phyloP scores from a whole-genome alignment of 148 eudicot genomes.

The Rhododendron kiyosumense region DNA sequence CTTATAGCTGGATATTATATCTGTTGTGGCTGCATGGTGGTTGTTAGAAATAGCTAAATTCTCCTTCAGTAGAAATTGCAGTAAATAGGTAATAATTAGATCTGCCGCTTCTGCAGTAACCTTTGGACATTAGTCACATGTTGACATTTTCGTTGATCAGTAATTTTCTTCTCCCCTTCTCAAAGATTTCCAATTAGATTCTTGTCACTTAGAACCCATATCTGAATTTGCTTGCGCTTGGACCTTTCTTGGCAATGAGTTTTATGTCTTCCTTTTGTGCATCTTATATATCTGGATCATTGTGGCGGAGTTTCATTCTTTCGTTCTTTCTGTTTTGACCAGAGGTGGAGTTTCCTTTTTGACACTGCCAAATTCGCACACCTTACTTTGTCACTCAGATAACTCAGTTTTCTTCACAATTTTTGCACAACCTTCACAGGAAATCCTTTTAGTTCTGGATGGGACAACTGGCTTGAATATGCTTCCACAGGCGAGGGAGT shows the following conservation, averaged over 20 bases:
- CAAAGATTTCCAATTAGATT: background rate
- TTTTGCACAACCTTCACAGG: conserved; percentile 39
- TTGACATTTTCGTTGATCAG: background rate
- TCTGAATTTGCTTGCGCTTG: background rate
- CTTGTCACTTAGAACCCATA: background rate
- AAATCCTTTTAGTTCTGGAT: conserved; percentile 88
- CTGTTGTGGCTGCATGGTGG: background rate
- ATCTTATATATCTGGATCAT: background rate
- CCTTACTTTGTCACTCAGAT: background rate
- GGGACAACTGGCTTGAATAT: conserved; percentile 99
- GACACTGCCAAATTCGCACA: background rate
- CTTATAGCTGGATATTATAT: background rate
- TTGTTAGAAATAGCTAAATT: background rate
- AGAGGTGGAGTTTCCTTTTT: background rate
- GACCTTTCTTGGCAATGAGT: background rate
- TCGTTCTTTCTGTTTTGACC: background rate
- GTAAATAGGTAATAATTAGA: background rate
- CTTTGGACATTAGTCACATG: background rate
- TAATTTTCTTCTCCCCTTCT: background rate
- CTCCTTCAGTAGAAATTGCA: background rate
- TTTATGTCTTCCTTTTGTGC: background rate
- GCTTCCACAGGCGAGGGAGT: conserved; percentile 99
- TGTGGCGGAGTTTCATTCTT: background rate
- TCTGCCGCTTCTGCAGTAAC: background rate
- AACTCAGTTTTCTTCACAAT: background rate